Evolutionary conservation across 1,284 basidiomycete species (phyloP).

Genomic region (Moesziomyces antarcticus): DNA sequence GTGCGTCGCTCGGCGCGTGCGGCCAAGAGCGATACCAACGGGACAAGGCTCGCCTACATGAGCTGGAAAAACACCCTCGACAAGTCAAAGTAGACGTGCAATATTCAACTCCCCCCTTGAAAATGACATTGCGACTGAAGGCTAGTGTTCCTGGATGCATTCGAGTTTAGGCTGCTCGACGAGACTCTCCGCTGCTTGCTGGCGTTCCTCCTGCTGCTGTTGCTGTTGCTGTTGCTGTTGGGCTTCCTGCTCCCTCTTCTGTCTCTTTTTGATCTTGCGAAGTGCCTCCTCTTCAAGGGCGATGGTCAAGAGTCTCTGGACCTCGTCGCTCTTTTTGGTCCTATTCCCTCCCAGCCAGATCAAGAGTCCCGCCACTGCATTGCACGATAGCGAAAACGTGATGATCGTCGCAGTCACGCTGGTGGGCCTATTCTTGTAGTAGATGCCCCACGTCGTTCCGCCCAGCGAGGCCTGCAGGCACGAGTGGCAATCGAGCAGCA

Average conservation of each 20-base stretch:
- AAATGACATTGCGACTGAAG: not conserved
- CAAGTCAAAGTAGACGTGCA: conserved; percentile 13
- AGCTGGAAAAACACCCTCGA: conserved; percentile 37
- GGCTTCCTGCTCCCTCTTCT: conserved; percentile 3
- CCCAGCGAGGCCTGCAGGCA: conserved; percentile 72
- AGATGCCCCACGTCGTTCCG: conserved; percentile 83
- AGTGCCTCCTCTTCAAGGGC: conserved; percentile 73
- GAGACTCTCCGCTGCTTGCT: not conserved
- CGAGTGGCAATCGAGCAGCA: conserved; percentile 61
- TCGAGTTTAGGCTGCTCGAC: conserved; percentile 7
- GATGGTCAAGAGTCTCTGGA: conserved; percentile 77
- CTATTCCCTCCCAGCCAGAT: conserved; percentile 82
- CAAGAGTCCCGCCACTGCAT: conserved; percentile 80
- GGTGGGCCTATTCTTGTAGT: conserved; percentile 69
- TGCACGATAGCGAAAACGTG: conserved; percentile 80
- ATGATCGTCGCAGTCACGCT: conserved; percentile 77
- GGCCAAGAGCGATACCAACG: not conserved
- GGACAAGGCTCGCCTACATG: conserved; percentile 17
- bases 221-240: not conserved
- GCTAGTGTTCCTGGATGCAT: conserved; percentile 34
- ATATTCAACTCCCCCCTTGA: too few relatives aligned
- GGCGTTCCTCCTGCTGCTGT: not conserved
- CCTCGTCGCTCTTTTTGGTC: conserved; percentile 81
- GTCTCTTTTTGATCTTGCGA: conserved; percentile 38
- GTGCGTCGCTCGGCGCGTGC: conserved; percentile 9